Percentiles rank a stretch among this genome's conserved stretches.
Conservation (phyloP, 345 rosid genomes). For the Dipteronia dyeriana region DNA sequence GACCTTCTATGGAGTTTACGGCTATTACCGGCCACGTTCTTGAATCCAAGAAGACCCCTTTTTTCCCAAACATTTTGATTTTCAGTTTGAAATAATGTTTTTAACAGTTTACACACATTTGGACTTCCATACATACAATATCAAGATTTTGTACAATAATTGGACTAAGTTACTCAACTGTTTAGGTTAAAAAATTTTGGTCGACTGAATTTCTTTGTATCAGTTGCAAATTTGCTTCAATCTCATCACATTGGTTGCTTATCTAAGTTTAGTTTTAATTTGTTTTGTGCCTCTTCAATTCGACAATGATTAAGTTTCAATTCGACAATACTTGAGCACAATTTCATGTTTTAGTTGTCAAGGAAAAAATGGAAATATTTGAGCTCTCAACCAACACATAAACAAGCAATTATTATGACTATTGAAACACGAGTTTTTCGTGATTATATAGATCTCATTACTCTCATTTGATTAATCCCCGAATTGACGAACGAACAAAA, state of each 20-base stretch:
- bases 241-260: background rate
- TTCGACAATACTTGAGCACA: background rate
- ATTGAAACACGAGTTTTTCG: background rate
- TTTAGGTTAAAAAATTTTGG: background rate
- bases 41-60: slow-evolving; percentile 26
- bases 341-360: background rate
- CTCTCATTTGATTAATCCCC: background rate
- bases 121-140: background rate
- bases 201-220: background rate
- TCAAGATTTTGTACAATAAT: background rate
- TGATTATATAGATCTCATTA: background rate
- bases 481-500: background rate
- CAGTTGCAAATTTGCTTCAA: background rate
- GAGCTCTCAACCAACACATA: background rate
- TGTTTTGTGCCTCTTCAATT: background rate
- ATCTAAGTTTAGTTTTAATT: background rate
- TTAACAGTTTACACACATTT: no score
- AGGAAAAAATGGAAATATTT: background rate
- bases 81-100: background rate
- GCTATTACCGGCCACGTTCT: slow-evolving; percentile 56
- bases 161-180: background rate
- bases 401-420: background rate
- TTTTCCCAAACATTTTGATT: no score
- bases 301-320: background rate
- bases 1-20: slow-evolving; percentile 68